Conservation (phyloP, 768 basidiomycete species). For the Hypholoma fasciculare region DNA sequence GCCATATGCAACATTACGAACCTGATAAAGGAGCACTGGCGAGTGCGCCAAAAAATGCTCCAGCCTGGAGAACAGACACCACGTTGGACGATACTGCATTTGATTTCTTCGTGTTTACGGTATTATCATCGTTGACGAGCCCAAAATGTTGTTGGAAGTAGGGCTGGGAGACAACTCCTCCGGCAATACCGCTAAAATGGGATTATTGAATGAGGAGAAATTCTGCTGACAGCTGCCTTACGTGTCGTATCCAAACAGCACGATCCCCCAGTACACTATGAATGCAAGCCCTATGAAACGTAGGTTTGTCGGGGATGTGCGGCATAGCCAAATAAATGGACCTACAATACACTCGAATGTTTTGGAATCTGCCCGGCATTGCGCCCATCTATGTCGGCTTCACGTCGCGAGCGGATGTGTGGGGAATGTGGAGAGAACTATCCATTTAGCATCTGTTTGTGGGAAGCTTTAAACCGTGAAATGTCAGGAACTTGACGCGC, state of each 20-base stretch:
- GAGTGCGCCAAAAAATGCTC: conserved; percentile 87
- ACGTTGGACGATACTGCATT: conserved; percentile 77
- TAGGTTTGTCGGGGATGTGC: not conserved
- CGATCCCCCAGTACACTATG: conserved; percentile 74
- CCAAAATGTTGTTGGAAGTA: conserved; percentile 69
- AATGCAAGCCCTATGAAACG: conserved; percentile 62
- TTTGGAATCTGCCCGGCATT: conserved; percentile 36
- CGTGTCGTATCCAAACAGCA: conserved; percentile 83
- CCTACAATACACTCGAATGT: conserved; percentile 57
- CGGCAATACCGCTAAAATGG: conserved; percentile 30
- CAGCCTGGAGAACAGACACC: conserved; percentile 85
- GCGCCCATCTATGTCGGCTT: conserved; percentile 1
- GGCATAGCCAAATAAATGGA: not conserved
- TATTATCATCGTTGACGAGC: conserved; percentile 45
- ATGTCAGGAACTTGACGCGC: no score
- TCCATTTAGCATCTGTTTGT: not conserved
- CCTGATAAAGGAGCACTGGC: conserved; percentile 70
- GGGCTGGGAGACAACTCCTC: conserved; percentile 65
- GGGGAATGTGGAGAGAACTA: not conserved
- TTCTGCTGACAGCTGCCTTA: not conserved
- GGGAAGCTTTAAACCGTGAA: not conserved
- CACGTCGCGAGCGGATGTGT: not conserved
- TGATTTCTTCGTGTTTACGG: conserved; percentile 29
- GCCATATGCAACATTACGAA: conserved; percentile 27
- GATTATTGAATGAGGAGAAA: not conserved